These are phyloP conservation scores for Calophaca sinica DNA, from an alignment of 306 rosid genomes.

Conservation along the genomic window DNA sequence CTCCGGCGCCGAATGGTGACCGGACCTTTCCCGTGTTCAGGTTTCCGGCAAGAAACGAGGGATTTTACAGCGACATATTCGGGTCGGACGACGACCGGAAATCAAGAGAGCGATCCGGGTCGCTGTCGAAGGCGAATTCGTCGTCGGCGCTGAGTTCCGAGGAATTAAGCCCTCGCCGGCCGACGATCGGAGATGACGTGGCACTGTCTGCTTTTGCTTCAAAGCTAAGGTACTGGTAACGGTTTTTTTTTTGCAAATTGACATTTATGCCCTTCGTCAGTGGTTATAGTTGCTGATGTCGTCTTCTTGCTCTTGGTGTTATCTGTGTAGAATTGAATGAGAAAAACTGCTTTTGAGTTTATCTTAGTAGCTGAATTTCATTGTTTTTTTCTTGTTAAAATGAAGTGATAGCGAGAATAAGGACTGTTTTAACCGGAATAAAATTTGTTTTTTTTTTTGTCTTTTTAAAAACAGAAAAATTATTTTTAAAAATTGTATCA, in stretches of 20 bases:
- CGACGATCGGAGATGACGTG: conserved; percentile 68
- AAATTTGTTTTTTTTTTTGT: too few species aligned
- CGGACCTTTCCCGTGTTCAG: conserved; percentile 72
- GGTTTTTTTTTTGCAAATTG: conserved; percentile 35
- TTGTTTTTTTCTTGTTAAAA: neutral
- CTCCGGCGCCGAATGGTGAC: conserved; percentile 46
- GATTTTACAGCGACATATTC: conserved; percentile 74
- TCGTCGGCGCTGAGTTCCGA: conserved; percentile 90
- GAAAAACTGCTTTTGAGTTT: neutral
- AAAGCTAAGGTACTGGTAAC: conserved; percentile 70
- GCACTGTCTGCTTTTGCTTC: conserved; percentile 73
- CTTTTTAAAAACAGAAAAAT: too few species aligned
- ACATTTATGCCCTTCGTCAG: conserved; percentile 44
- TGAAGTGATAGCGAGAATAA: neutral
- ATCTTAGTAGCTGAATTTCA: conserved; percentile 10
- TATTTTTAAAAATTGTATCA: too few species aligned
- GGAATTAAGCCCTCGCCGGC: conserved; percentile 78
- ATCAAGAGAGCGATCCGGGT: conserved; percentile 81
- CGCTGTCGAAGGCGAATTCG: conserved; percentile 68
- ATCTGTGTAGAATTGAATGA: neutral
- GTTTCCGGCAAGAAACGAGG: conserved; percentile 63
- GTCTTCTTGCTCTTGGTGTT: too few species aligned
- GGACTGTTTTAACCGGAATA: too few species aligned
- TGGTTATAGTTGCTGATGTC: neutral
- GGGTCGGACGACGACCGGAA: conserved; percentile 76